Percentiles rank a stretch among this genome's conserved stretches.
phyloP scores from a whole-genome alignment of 2,329 filamentous ascomycete species.

The Pseudogymnoascus sp. region DNA sequence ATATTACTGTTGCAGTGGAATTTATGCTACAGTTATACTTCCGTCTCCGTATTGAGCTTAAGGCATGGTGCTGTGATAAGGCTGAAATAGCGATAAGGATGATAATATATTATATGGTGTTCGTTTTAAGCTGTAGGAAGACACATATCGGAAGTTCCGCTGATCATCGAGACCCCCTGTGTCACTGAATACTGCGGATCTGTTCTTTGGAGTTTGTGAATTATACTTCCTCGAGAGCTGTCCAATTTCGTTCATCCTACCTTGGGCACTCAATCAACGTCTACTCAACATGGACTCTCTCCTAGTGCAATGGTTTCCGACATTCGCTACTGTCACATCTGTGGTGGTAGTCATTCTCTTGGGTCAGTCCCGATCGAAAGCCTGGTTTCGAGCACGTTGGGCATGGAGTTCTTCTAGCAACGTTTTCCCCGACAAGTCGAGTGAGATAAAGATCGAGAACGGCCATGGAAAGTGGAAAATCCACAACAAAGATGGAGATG shows the following conservation, averaged over 20 bases:
- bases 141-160: background rate
- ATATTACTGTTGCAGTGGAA: background rate
- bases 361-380: slow-evolving; percentile 9
- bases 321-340: slow-evolving; percentile 8
- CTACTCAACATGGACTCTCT: slow-evolving; percentile 12
- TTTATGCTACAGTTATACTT: background rate
- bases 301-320: slow-evolving; percentile 12
- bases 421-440: background rate
- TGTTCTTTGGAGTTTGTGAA: background rate
- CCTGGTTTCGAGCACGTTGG: slow-evolving; percentile 8
- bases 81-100: background rate
- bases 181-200: background rate
- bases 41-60: background rate
- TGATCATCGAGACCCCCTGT: slow-evolving; percentile 1
- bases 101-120: background rate
- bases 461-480: slow-evolving; percentile 8
- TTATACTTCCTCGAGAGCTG: background rate
- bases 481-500: slow-evolving; percentile 9
- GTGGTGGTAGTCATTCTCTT: slow-evolving; percentile 4
- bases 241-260: background rate
- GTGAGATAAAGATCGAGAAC: slow-evolving; percentile 1
- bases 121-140: background rate
- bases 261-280: background rate
- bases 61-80: background rate
- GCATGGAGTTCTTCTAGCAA: background rate